Evolutionary conservation across 1,284 basidiomycete genomes (phyloP).

Genomic region (Cystobasidiaceae sp.): DNA sequence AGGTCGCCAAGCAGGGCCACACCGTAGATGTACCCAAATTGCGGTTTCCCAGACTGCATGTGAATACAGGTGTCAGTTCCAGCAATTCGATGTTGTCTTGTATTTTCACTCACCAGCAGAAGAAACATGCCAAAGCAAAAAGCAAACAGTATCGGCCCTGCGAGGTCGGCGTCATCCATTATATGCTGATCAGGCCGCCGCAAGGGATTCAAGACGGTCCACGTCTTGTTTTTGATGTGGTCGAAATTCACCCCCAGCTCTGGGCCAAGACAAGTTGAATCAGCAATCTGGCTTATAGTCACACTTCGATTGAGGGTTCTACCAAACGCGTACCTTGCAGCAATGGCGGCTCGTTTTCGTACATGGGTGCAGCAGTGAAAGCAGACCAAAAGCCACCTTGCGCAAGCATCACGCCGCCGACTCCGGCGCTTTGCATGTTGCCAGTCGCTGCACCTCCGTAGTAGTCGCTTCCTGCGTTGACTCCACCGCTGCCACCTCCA

Average conservation of each 20-base stretch:
- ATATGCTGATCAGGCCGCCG: slow-evolving; percentile 82
- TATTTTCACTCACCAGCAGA: slow-evolving; percentile 65
- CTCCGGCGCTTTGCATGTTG: slow-evolving; percentile 21
- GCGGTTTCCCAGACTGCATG: slow-evolving; percentile 86
- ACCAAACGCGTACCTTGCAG: too few species aligned
- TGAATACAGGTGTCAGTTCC: not conserved
- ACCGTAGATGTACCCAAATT: slow-evolving; percentile 98
- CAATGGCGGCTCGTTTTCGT: slow-evolving; percentile 87
- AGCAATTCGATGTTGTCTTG: not conserved
- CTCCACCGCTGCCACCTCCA: slow-evolving; percentile 7
- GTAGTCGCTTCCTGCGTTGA: slow-evolving; percentile 5
- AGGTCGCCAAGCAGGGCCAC: slow-evolving; percentile 88
- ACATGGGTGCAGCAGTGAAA: slow-evolving; percentile 29
- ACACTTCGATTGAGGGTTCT: too few species aligned
- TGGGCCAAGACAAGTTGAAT: slow-evolving; percentile 48
- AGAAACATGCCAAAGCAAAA: slow-evolving; percentile 89
- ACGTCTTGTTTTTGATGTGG: slow-evolving; percentile 87
- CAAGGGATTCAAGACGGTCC: slow-evolving; percentile 92
- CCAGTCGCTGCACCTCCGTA: slow-evolving; percentile 19
- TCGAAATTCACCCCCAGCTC: slow-evolving; percentile 97
- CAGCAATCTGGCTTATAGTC: too few species aligned
- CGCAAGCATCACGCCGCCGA: slow-evolving; percentile 24
- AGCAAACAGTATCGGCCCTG: slow-evolving; percentile 90
- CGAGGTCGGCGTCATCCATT: slow-evolving; percentile 99
- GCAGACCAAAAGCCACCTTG: slow-evolving; percentile 33